Conservation (phyloP, 2,329 filamentous ascomycete genomes). For the Aspergillus quadricinctus region DNA sequence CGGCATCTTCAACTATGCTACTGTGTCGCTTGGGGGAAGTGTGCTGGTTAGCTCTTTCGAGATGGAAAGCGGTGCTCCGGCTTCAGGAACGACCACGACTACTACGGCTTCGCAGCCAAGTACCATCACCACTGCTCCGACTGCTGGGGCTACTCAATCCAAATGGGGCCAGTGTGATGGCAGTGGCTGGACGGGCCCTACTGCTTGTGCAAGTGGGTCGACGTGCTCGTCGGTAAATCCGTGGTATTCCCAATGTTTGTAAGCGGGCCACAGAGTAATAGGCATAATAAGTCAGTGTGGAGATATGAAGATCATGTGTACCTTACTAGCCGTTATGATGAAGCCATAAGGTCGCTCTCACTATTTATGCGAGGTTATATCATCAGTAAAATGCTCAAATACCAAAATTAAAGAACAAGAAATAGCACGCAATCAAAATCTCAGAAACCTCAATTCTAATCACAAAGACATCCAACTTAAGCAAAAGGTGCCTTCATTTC, state of each 20-base stretch:
- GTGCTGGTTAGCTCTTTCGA: constrained; percentile 16
- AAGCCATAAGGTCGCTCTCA: no score
- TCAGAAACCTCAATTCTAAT: not conserved
- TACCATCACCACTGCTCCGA: not conserved
- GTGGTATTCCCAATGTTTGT: not conserved
- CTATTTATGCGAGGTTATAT: not conserved
- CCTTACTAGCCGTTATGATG: no score
- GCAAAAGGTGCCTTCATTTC: not conserved
- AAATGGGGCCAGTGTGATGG: not conserved
- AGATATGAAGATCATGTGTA: no score
- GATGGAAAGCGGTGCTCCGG: not conserved
- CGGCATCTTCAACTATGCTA: constrained; percentile 50
- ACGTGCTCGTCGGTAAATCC: not conserved
- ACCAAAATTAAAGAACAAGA: no score
- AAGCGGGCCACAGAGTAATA: not conserved
- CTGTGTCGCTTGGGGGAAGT: constrained; percentile 40
- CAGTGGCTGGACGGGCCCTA: not conserved
- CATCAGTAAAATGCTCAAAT: not conserved
- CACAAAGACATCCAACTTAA: not conserved
- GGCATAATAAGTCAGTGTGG: no score
- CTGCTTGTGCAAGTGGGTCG: not conserved
- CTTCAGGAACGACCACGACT: not conserved
- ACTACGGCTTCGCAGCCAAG: not conserved
- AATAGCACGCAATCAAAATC: not conserved
- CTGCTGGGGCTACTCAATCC: not conserved